phyloP scores from a whole-genome alignment of 78 protist genomes.

The Dictyostelium intermedium region DNA sequence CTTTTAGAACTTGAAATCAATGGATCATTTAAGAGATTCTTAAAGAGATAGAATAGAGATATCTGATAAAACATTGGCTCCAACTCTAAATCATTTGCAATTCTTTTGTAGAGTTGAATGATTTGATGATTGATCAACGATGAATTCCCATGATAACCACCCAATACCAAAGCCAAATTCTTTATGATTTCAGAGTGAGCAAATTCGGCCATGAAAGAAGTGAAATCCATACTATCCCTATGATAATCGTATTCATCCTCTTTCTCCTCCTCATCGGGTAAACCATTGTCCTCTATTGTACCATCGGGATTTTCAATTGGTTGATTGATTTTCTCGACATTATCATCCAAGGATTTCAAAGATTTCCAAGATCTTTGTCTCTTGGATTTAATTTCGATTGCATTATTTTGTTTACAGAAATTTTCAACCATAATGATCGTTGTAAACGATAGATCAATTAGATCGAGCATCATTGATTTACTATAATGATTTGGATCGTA shows the following conservation, averaged over 20 bases:
- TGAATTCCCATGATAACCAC: conserved; percentile 10
- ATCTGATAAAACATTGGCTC: conserved; percentile 43
- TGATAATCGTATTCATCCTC: conserved; percentile 9
- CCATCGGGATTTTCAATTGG: not conserved
- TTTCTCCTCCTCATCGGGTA: not conserved
- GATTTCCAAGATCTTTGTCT: not conserved
- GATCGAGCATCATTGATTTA: conserved; percentile 2
- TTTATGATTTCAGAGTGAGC: conserved; percentile 36
- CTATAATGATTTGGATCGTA: conserved; percentile 4
- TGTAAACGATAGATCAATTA: conserved; percentile 1
- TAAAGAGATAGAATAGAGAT: conserved; percentile 38
- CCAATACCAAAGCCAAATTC: conserved; percentile 13
- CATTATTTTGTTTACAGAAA: not conserved
- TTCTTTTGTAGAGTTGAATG: not conserved
- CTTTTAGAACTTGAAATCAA: not conserved
- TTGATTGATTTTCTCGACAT: not conserved
- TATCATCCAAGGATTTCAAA: not conserved
- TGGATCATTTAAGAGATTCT: conserved; percentile 31
- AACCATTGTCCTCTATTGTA: not conserved
- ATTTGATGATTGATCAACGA: conserved; percentile 8
- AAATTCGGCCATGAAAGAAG: conserved; percentile 3
- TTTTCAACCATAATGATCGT: conserved; percentile 42
- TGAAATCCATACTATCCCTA: not conserved
- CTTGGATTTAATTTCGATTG: not conserved
- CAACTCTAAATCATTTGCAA: conserved; percentile 4